Conservation (phyloP, 78 protist genomes). For the Protostelium mycophagum region DNA sequence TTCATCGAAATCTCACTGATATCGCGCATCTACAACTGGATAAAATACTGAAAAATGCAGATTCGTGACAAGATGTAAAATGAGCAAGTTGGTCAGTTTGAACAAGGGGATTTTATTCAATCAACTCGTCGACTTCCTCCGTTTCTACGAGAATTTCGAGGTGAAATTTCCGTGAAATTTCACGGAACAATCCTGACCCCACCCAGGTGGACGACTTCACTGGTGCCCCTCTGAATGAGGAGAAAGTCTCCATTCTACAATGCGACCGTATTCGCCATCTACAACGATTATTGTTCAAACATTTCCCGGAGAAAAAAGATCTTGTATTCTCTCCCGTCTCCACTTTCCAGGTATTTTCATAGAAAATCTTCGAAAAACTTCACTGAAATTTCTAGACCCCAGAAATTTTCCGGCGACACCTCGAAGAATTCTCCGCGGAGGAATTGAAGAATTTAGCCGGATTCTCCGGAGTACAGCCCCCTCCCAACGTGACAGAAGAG, state of each 20-base stretch:
- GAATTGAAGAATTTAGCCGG: conserved; percentile 16
- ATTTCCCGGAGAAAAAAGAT: conserved; percentile 50
- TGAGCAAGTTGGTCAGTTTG: not conserved
- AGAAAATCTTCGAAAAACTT: not conserved
- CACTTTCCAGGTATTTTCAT: conserved; percentile 15
- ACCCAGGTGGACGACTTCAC: conserved; percentile 79
- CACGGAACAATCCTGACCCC: conserved; percentile 26
- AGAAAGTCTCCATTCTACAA: conserved; percentile 43
- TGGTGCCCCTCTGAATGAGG: conserved; percentile 70
- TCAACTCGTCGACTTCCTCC: conserved; percentile 35
- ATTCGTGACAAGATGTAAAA: not conserved
- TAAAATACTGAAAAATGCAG: too few species aligned
- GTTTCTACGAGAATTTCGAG: conserved; percentile 30
- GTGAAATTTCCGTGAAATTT: conserved; percentile 7
- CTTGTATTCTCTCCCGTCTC: conserved; percentile 66
- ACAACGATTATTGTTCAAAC: conserved; percentile 59
- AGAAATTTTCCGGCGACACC: not conserved
- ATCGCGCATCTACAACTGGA: not conserved
- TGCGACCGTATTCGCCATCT: conserved; percentile 42
- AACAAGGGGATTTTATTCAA: conserved; percentile 13
- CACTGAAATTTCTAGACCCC: too few species aligned
- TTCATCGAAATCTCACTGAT: conserved; percentile 31
- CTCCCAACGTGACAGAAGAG: not conserved
- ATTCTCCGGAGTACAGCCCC: conserved; percentile 1
- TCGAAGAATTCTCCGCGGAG: conserved; percentile 16